Evolutionary conservation across 2,329 filamentous ascomycete genomes (phyloP), one percentile per base, ranked within the genome.

Genomic region (Trichoderma atrobrunneum): DNA sequence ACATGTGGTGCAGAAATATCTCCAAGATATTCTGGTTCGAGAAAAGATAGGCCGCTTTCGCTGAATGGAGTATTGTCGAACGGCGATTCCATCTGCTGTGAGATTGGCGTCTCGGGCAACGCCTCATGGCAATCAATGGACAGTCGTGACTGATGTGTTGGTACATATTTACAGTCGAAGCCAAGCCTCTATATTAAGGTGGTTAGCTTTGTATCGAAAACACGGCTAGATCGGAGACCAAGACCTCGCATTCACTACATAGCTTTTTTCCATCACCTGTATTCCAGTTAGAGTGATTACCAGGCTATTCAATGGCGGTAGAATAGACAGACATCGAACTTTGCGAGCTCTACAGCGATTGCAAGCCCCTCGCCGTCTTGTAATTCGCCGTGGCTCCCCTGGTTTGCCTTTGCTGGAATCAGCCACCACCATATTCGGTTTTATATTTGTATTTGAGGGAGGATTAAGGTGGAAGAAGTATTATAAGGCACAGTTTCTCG

Each of bases 401-500:
- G 1, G 39, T 43, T 10, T 43, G 1, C 39, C 39, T 43, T 43
- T 43, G 16, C 16, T 43, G 7, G 39, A n/a, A 43, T 43, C 39
- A 18, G 39, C 39, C 18, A 43, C 39, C 5, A 43, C 39, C 39
- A 43, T 43, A 0, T 43, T 43, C 39, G 18, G 39, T 5, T 5
- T 10, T 43, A 43, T n/a, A n/a, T n/a, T n/a, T 43, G 39, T n/a
- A n/a, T n/a, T n/a, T 43, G 39, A 43, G 16, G 16, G 7, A 10
- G 7, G 3, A 18, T 43, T 8, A 8, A 43, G 39, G 7, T n/a
- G 18, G 10, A 43, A 43, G 39, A 43, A 43, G 39, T 18, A 43
- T 0, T 3, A n/a, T 0, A n/a, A n/a, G 10, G 1, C 7, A 43
- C 39, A n/a, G 7, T 7, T 8, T 8, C 16, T 10, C 39, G 3